Evolutionary conservation across 164 flowering plant genomes (phyloP).

Genomic region (Nymphaea thermarum): DNA sequence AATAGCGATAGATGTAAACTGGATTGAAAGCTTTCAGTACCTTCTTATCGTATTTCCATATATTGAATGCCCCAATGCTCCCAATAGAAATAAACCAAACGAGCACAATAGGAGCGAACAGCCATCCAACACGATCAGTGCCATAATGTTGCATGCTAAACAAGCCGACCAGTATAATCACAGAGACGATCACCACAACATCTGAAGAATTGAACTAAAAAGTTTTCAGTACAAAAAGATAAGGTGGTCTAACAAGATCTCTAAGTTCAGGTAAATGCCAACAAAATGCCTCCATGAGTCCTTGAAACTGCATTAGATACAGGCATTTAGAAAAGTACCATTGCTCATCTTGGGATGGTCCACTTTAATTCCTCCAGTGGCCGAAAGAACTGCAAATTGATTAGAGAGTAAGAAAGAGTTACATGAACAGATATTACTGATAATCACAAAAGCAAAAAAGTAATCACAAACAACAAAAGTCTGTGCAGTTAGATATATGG

Average conservation of each 20-base stretch:
- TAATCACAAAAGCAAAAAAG: too few relatives aligned
- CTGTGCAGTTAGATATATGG: too few relatives aligned
- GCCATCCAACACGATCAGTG: constrained; percentile 91
- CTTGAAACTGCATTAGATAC: too few relatives aligned
- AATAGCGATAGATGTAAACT: constrained; percentile 58
- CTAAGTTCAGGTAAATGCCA: too few relatives aligned
- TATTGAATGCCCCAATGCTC: constrained; percentile 77
- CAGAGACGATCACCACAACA: constrained; percentile 77
- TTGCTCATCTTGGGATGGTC: constrained; percentile 61
- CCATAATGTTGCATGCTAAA: constrained; percentile 98
- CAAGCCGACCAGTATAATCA: constrained; percentile 64
- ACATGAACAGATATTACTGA: too few relatives aligned
- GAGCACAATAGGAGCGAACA: constrained; percentile 89
- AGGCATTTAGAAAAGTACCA: constrained; percentile 27
- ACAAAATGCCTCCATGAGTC: too few relatives aligned
- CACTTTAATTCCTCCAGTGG: constrained; percentile 92
- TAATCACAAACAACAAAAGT: too few relatives aligned
- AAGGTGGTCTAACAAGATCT: too few relatives aligned
- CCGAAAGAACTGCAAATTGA: constrained; percentile 71
- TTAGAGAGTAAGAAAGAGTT: not conserved
- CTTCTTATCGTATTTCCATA: constrained; percentile 62
- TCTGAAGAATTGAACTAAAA: constrained; percentile 27
- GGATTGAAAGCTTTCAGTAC: constrained; percentile 90
- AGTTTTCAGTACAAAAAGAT: too few relatives aligned
- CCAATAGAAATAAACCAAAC: constrained; percentile 94